These are phyloP conservation scores for Candida verbasci DNA, from an alignment of 805 yeast genomes.

Conservation along the genomic window DNA sequence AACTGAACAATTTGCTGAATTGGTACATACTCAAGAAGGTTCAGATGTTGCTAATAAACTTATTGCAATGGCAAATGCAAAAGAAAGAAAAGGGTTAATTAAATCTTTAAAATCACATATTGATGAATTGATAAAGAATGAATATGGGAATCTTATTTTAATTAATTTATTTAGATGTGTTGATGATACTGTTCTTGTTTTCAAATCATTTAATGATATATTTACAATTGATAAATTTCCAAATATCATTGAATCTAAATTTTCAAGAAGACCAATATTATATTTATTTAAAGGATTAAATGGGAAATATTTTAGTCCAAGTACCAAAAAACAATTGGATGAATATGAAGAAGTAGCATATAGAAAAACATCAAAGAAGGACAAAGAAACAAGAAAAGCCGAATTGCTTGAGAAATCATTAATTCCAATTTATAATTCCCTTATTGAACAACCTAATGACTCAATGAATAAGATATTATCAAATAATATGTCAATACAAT, in stretches of 20 bases:
- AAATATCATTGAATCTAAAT: slow-evolving; percentile 62
- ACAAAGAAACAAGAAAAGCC: slow-evolving; percentile 64
- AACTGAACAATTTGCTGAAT: slow-evolving; percentile 86
- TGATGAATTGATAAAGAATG: slow-evolving; percentile 73
- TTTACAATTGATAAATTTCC: slow-evolving; percentile 44
- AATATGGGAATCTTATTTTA: slow-evolving; percentile 79
- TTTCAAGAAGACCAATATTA: slow-evolving; percentile 83
- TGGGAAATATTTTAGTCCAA: slow-evolving; percentile 77
- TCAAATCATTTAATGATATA: slow-evolving; percentile 67
- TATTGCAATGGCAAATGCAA: slow-evolving; percentile 80
- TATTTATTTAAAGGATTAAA: slow-evolving; percentile 75
- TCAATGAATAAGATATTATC: slow-evolving; percentile 47
- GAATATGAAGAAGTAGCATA: slow-evolving; percentile 55
- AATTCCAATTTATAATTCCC: slow-evolving; percentile 57
- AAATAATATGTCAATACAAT: slow-evolving; percentile 82
- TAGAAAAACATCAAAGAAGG: slow-evolving; percentile 76
- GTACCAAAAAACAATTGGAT: slow-evolving; percentile 52
- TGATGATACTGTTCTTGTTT: slow-evolving; percentile 85
- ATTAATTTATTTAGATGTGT: slow-evolving; percentile 77
- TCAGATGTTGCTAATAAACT: slow-evolving; percentile 82
- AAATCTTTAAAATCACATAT: slow-evolving; percentile 73
- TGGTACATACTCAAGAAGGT: slow-evolving; percentile 95
- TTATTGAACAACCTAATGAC: slow-evolving; percentile 29
- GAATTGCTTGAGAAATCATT: slow-evolving; percentile 65
- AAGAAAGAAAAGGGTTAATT: slow-evolving; percentile 80